Conservation (phyloP, 2,329 filamentous ascomycete species). For the Fusarium sp. region DNA sequence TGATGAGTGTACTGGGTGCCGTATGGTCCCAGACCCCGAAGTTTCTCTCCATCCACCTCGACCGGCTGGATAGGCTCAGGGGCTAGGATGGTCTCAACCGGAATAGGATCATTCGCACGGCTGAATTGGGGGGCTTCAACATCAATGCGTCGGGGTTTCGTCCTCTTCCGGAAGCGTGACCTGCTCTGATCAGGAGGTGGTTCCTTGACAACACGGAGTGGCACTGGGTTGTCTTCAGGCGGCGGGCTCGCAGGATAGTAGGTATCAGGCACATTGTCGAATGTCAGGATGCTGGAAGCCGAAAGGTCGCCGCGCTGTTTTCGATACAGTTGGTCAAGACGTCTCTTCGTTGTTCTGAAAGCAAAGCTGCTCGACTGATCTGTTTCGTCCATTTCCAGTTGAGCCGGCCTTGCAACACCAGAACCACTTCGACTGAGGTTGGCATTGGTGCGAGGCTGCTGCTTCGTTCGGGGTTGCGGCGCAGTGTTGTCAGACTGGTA, state of each 20-base stretch:
- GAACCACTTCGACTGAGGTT: constrained; percentile 26
- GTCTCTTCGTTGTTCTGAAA: constrained; percentile 61
- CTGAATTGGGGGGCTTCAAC: constrained; percentile 60
- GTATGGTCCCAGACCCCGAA: constrained; percentile 66
- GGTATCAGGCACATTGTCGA: constrained; percentile 25
- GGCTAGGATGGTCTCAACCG: constrained; percentile 8
- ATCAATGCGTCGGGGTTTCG: constrained; percentile 56
- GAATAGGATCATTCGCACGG: constrained; percentile 62
- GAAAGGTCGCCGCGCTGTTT: constrained; percentile 46
- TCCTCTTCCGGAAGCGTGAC: constrained; percentile 55
- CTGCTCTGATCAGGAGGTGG: constrained; percentile 20
- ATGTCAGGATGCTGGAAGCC: constrained; percentile 29
- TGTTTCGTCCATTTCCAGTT: constrained; percentile 60
- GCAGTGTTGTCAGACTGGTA: constrained; percentile 31
- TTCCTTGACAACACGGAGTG: constrained; percentile 31
- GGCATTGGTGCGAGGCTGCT: constrained; percentile 4
- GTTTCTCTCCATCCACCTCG: constrained; percentile 40
- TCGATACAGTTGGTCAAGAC: constrained; percentile 63
- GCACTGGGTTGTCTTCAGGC: constrained; percentile 38
- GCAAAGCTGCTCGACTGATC: constrained; percentile 47
- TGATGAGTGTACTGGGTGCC: constrained; percentile 68
- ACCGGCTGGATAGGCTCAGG: constrained; percentile 14
- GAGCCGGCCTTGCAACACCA: constrained; percentile 56
- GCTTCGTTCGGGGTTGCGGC: neutral
- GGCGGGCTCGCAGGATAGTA: constrained; percentile 35